A percentile compares a stretch with the other conserved stretches of the same genome.
Conservation (phyloP, 2,329 filamentous ascomycete species). For the Cadophora luteo-olivacea region DNA sequence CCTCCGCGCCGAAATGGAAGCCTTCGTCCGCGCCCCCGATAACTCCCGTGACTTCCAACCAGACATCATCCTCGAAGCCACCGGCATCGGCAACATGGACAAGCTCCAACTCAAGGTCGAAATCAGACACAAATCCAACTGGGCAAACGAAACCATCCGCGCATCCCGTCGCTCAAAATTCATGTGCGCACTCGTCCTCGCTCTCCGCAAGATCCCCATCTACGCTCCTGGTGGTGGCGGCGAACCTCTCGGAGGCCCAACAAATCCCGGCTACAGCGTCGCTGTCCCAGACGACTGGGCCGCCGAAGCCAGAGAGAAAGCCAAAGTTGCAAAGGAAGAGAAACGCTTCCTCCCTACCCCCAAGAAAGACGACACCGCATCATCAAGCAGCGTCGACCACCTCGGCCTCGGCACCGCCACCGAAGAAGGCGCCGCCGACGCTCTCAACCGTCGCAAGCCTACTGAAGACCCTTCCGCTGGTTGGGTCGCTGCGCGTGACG, state of each 20-base stretch:
- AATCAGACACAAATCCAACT: conserved; percentile 92
- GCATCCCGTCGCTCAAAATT: conserved; percentile 89
- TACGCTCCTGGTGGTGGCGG: conserved; percentile 77
- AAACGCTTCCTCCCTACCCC: conserved; percentile 66
- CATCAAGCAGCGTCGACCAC: conserved; percentile 32
- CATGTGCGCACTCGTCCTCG: conserved; percentile 89
- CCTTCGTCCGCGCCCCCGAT: conserved; percentile 81
- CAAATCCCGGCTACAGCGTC: conserved; percentile 84
- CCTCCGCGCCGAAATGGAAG: conserved; percentile 82
- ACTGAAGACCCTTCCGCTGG: conserved; percentile 43
- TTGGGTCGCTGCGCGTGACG: conserved; percentile 33
- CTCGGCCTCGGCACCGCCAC: conserved; percentile 26
- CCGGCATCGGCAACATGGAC: conserved; percentile 82
- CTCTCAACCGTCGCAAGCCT: conserved; percentile 44
- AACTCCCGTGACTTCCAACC: conserved; percentile 92
- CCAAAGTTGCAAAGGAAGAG: conserved; percentile 65
- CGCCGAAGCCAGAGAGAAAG: conserved; percentile 64
- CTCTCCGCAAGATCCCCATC: conserved; percentile 87
- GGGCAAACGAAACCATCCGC: conserved; percentile 85
- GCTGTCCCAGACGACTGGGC: conserved; percentile 74
- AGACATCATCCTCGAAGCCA: conserved; percentile 79
- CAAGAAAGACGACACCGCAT: conserved; percentile 22
- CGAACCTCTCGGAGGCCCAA: conserved; percentile 66
- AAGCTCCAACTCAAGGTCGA: conserved; percentile 84
- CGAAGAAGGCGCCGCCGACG: conserved; percentile 51